These are phyloP conservation scores for Sordariomycetes sp. DNA, from an alignment of 2,329 filamentous ascomycete species.

Conservation along the genomic window DNA sequence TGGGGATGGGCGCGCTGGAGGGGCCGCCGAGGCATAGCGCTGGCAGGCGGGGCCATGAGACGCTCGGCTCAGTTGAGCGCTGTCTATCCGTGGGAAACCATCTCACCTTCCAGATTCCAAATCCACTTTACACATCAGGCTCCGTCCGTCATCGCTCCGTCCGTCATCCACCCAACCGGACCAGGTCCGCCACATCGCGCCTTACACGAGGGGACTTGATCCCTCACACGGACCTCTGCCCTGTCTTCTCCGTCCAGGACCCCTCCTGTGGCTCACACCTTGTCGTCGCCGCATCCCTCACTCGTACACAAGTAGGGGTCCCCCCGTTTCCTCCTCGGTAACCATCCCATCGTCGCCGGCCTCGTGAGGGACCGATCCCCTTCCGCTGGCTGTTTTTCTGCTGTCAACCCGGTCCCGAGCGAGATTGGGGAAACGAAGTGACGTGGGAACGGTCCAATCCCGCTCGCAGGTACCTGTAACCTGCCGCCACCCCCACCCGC, in stretches of 20 bases:
- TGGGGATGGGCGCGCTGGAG: neutral
- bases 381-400: too few species aligned
- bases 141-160: neutral
- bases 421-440: too few species aligned
- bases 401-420: too few species aligned
- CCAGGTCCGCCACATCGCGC: neutral
- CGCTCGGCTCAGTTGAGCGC: neutral
- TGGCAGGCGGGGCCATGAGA: neutral
- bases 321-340: too few species aligned
- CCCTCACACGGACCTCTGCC: neutral
- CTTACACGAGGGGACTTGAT: neutral
- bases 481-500: neutral
- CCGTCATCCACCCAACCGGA: too few species aligned
- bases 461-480: neutral
- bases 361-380: too few species aligned
- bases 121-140: neutral
- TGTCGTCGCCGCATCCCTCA: neutral
- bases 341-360: too few species aligned
- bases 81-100: neutral
- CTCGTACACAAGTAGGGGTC: too few species aligned
- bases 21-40: neutral
- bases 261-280: neutral
- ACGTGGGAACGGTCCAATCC: neutral
- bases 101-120: neutral
- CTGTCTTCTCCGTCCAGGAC: neutral